phyloP scores from a whole-genome alignment of 441 rosid species.

The Oxalis stricta region DNA sequence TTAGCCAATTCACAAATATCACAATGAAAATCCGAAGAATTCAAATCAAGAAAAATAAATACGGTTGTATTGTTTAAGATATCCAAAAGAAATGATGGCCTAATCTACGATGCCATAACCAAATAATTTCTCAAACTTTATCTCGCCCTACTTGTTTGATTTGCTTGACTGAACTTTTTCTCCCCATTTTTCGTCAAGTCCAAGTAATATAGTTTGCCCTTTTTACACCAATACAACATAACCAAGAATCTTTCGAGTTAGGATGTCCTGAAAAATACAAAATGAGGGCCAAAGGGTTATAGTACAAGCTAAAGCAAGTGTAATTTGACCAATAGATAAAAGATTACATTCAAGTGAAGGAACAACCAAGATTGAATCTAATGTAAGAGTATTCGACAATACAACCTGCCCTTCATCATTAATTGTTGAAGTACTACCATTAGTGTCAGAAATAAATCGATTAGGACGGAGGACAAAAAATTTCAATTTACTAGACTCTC shows the following conservation, averaged over 20 bases:
- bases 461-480: background rate
- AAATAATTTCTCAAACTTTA: background rate
- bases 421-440: background rate
- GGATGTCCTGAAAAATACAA: constrained; percentile 1
- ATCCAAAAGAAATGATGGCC: background rate
- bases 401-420: background rate
- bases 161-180: background rate
- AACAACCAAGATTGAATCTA: background rate
- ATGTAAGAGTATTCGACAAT: background rate
- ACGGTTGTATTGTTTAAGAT: background rate
- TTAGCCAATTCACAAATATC: background rate
- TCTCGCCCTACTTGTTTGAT: background rate
- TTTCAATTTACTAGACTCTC: background rate
- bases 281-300: no score
- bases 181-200: background rate
- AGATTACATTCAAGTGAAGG: background rate
- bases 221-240: constrained; percentile 1
- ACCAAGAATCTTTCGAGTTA: constrained; percentile 3
- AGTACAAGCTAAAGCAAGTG: background rate
- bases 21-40: background rate
- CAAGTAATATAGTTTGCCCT: background rate
- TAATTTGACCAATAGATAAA: constrained; percentile 1
- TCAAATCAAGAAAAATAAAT: background rate
- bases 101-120: background rate
- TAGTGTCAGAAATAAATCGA: no score